Conservation (phyloP, 441 rosid genomes). For the Populus hybrid region DNA sequence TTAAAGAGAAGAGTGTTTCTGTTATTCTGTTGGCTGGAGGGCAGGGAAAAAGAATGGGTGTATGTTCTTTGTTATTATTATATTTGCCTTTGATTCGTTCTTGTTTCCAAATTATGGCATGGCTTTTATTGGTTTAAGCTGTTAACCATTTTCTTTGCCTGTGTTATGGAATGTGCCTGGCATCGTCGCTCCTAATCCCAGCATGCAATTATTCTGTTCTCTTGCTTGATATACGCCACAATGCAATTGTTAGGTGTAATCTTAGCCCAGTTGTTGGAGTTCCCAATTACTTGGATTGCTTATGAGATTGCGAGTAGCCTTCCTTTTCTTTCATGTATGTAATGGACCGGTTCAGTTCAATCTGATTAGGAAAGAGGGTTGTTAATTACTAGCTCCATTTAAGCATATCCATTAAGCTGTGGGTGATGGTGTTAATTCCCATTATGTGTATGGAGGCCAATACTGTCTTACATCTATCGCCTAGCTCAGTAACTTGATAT, state of each 20-base stretch:
- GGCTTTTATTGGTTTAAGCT: not conserved
- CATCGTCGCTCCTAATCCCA: not conserved
- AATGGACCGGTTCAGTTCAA: not conserved
- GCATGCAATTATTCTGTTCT: not conserved
- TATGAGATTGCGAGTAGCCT: not conserved
- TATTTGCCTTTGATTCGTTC: not conserved
- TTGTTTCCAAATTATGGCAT: not conserved
- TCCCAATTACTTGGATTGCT: not conserved
- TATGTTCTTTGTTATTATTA: constrained; percentile 29
- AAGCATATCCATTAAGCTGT: not conserved
- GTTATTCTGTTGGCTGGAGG: constrained; percentile 94
- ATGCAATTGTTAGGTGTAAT: not conserved
- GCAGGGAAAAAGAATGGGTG: constrained; percentile 95
- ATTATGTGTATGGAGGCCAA: not conserved
- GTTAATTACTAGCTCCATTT: not conserved
- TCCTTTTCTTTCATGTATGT: not conserved
- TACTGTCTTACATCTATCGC: not conserved
- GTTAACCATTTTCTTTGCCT: not conserved
- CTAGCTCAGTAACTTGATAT: not conserved
- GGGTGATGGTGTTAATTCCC: not conserved
- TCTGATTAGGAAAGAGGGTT: not conserved
- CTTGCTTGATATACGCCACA: not conserved
- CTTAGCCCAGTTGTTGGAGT: not conserved
- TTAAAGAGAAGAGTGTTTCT: constrained; percentile 75
- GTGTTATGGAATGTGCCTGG: not conserved